Base-by-base conservation (phyloP, 2,329 filamentous ascomycete species). In the Xylaria sp. region DNA sequence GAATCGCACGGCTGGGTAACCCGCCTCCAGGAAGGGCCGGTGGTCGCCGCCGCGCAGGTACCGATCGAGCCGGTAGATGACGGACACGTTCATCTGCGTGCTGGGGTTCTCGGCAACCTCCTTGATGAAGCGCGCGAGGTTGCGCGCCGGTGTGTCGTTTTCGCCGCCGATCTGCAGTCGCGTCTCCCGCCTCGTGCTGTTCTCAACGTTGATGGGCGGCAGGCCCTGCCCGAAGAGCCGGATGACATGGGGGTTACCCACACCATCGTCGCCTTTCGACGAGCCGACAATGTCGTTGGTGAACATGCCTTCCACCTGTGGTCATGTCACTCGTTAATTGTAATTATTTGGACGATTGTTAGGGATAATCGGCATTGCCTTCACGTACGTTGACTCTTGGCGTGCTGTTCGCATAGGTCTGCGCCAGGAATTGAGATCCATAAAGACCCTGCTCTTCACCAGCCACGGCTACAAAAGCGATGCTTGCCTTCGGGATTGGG, bases 281-380 rank as follows among this genome's bases (percentile, higher is more conserved):
- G 81, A 85, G 41, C 87, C 87, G 6, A 89, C 83, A 64, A 88
- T 87, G 76, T 89, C 86, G 77, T 85, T 84, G 70, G 84, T 89
- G 63, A 86, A 81, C 81, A 87, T 87, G 15, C 82, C 86, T 76
- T 87, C 85, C 3, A 89, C 84, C 72, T 87, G 36, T 60, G 7
- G 18, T 28, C 23, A 6, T 15, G 28, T 3, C 3, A 30, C 39
- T 61, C 23, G 50, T 41, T 53, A 48, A 28, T 43, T 0, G 36
- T 15, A 13, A 18, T 6, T 23, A 30, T 3, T 55, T 13, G 25
- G 12, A 28, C 4, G 23, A 5, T 15, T 2, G 0, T 32, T 15
- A 20, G 1, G 45, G 10, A 10, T 2, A 20, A 12, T 30, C 45
- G 10, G 25, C 7, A 25, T 23, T 34, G 13, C 8, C 8, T 13